phyloP scores from a whole-genome alignment of 2,329 filamentous ascomycete species.

The Hypoxylon sp. region DNA sequence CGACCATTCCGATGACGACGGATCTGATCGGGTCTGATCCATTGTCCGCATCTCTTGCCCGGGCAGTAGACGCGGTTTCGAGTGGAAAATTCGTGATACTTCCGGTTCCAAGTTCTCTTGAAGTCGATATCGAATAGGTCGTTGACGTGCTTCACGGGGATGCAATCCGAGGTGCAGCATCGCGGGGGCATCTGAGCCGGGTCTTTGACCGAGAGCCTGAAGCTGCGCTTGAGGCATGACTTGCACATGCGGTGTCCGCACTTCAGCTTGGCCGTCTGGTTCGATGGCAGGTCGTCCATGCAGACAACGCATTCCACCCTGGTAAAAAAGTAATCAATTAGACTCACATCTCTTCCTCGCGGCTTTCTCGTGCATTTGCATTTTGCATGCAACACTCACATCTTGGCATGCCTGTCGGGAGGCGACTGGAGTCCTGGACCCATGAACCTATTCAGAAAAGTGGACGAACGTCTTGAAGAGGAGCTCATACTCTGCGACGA shows the following conservation, averaged over 20 bases:
- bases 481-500: conserved; percentile 58
- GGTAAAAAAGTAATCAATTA: conserved; percentile 39
- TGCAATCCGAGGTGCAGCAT: conserved; percentile 82
- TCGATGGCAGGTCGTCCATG: conserved; percentile 74
- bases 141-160: conserved; percentile 83
- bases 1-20: conserved; percentile 68
- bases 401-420: conserved; percentile 49
- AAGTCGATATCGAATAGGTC: conserved; percentile 80
- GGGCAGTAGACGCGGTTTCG: conserved; percentile 85
- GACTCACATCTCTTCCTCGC: conserved; percentile 32
- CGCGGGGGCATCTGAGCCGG: conserved; percentile 86
- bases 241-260: conserved; percentile 89
- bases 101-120: conserved; percentile 85
- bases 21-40: conserved; percentile 82
- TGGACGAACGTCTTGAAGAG: conserved; percentile 56
- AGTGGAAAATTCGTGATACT: conserved; percentile 82
- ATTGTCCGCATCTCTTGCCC: conserved; percentile 78
- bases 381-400: conserved; percentile 47
- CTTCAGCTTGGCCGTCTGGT: conserved; percentile 77
- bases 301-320: conserved; percentile 83
- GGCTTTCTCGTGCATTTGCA: conserved; percentile 43
- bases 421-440: conserved; percentile 49
- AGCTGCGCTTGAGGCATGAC: conserved; percentile 79
- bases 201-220: conserved; percentile 82
- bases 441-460: conserved; percentile 55